phyloP scores from a whole-genome alignment of 352 stramenopile genomes.

The Phytophthora vignae region DNA sequence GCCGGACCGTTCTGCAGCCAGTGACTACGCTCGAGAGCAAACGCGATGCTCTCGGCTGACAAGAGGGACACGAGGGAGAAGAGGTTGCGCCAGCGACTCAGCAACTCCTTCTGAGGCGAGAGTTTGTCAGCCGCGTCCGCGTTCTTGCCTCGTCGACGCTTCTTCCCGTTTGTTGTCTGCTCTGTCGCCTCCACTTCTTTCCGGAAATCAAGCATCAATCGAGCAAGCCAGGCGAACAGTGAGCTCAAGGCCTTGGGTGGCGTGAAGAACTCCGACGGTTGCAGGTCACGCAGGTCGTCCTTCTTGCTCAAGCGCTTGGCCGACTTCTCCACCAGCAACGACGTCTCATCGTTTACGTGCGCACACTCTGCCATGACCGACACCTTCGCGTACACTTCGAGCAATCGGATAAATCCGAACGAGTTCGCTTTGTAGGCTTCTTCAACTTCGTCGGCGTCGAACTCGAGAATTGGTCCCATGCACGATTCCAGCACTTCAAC shows the following conservation, averaged over 20 bases:
- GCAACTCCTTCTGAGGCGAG: conserved; percentile 47
- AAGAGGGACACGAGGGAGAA: conserved; percentile 72
- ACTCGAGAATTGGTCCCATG: conserved; percentile 55
- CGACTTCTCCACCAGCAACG: conserved; percentile 53
- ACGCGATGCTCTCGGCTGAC: conserved; percentile 68
- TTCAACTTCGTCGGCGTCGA: conserved; percentile 49
- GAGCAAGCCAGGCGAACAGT: conserved; percentile 63
- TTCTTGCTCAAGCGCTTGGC: conserved; percentile 48
- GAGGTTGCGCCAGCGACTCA: conserved; percentile 76
- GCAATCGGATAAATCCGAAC: conserved; percentile 68
- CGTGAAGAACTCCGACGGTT: conserved; percentile 72
- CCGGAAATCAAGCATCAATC: conserved; percentile 60
- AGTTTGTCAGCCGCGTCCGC: conserved; percentile 32
- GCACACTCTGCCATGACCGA: conserved; percentile 60
- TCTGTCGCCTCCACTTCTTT: conserved; percentile 47
- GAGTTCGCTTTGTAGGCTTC: conserved; percentile 57
- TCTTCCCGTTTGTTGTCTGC: conserved; percentile 51
- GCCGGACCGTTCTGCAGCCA: conserved; percentile 50
- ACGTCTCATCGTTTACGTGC: conserved; percentile 58
- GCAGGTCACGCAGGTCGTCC: conserved; percentile 53
- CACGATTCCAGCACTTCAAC: conserved; percentile 49
- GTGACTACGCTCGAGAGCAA: conserved; percentile 58
- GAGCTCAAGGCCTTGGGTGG: conserved; percentile 51
- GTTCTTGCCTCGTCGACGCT: conserved; percentile 56
- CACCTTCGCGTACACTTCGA: conserved; percentile 80